These are phyloP conservation scores for Aechmea fasciata DNA, from an alignment of 176 grass and related monocot genomes.

Conservation along the genomic window DNA sequence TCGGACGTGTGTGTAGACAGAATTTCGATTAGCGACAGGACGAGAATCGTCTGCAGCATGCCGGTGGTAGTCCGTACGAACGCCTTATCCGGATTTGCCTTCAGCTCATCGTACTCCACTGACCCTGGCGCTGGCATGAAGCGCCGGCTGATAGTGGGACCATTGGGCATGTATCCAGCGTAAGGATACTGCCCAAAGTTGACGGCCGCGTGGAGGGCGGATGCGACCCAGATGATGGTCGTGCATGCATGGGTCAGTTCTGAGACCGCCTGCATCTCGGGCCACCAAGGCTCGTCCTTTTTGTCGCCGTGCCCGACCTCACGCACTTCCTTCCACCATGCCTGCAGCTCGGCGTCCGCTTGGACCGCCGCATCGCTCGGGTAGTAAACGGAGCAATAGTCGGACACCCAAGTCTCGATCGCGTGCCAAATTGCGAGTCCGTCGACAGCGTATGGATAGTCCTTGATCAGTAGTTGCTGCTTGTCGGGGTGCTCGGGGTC, in stretches of 20 bases:
- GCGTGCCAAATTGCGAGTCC: background rate
- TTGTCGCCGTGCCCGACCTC: conserved; percentile 12
- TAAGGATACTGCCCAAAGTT: conserved; percentile 26
- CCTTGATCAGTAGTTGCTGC: background rate
- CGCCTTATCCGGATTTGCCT: conserved; percentile 6
- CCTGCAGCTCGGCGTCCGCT: background rate
- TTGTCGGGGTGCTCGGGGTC: background rate
- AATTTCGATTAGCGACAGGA: background rate
- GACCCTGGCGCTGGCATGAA: conserved; percentile 5
- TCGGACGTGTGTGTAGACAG: background rate
- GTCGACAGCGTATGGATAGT: background rate
- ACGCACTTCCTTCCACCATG: conserved; percentile 7
- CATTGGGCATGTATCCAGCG: conserved; percentile 13
- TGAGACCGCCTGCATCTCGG: background rate
- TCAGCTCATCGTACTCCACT: conserved; percentile 1
- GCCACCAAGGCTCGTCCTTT: conserved; percentile 9
- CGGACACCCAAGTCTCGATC: background rate
- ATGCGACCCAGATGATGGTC: conserved; percentile 22
- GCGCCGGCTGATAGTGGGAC: conserved; percentile 13
- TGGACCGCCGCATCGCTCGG: background rate
- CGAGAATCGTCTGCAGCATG: background rate
- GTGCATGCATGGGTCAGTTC: conserved; percentile 6
- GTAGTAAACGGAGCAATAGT: conserved; percentile 7
- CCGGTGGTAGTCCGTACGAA: conserved; percentile 6
- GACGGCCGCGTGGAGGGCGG: conserved; percentile 20